Base-by-base conservation (phyloP, 2,329 filamentous ascomycete genomes). In the Thielaviopsis populi region DNA sequence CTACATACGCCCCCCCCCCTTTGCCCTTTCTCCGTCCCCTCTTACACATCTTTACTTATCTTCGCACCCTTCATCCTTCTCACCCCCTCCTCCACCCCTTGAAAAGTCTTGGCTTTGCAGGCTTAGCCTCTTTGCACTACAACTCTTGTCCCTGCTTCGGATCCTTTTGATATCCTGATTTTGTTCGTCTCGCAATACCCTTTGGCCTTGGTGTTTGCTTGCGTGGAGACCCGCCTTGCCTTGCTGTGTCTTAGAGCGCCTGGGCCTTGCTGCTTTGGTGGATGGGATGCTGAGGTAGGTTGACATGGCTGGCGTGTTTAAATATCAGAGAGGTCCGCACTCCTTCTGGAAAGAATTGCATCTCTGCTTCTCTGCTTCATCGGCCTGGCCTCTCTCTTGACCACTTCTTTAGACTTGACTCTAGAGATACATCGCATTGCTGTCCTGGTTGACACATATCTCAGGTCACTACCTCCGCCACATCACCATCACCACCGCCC, bases 91-190 rank as follows among this genome's bases (percentile, higher is more conserved):
- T 56, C 27, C 53, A 19, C 53, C 53, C 53, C 53, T 56, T 56
- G 53, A 37, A 56, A 56, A 56, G 53, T 56, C 53, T 56, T 56
- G 53, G 53, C 53, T 56, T 37, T 56, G 15, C 53, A 56, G 30
- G 53, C 53, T 56, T 56, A 56, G 53, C 53, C 50, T 56, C 50
- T 30, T 56, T 56, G 50, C 24, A 56, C 50, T 22, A 56, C 50
- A 56, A 17, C 24, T 56, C 50, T 33, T 56, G 50, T n/a, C 50
- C 50, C 24, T 56, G 30, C 53, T 56, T 56, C 27, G 53, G 53
- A 56, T 56, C 53, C 53, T 56, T 37, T 56, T 56, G 53, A 56
- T 56, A 56, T 56, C n/a, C 53, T 56, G 53, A 30, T 56, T 56
- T 56, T 56, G 15, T 3, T 37, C 53, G 5, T 56, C 27, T 56